Conservation (phyloP, 2,329 filamentous ascomycete species). For the Trichoderma cornu-damae region DNA sequence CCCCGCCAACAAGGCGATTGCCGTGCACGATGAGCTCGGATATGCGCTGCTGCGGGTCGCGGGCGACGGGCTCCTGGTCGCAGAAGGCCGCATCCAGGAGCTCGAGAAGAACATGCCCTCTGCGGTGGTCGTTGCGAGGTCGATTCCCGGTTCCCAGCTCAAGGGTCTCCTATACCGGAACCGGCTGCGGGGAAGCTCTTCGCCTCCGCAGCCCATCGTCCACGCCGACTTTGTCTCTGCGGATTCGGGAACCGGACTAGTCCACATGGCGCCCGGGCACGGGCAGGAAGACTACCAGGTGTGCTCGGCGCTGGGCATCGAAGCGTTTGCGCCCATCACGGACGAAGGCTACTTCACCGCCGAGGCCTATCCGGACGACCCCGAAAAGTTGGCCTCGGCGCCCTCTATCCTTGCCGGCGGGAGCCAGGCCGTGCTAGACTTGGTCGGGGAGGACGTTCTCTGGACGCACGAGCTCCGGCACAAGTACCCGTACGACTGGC, state of each 20-base stretch:
- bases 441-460: slow-evolving; percentile 63
- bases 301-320: slow-evolving; percentile 65
- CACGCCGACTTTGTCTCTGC: slow-evolving; percentile 85
- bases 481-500: slow-evolving; percentile 98
- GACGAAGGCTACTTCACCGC: slow-evolving; percentile 75
- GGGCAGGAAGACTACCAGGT: slow-evolving; percentile 94
- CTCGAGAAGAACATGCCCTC: slow-evolving; percentile 47
- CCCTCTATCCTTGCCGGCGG: slow-evolving; percentile 68
- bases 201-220: slow-evolving; percentile 63
- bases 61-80: slow-evolving; percentile 62
- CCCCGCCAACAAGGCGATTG: slow-evolving; percentile 86
- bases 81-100: slow-evolving; percentile 62
- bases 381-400: slow-evolving; percentile 58
- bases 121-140: slow-evolving; percentile 49
- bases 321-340: slow-evolving; percentile 76
- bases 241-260: slow-evolving; percentile 88
- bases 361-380: slow-evolving; percentile 68
- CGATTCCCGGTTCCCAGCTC: slow-evolving; percentile 61
- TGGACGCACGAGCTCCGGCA: slow-evolving; percentile 68
- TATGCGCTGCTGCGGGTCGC: slow-evolving; percentile 63
- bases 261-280: slow-evolving; percentile 90
- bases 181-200: slow-evolving; percentile 56
- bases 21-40: slow-evolving; percentile 66
- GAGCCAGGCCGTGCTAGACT: slow-evolving; percentile 60
- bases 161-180: slow-evolving; percentile 64